Evolutionary conservation across 1,284 basidiomycete species (phyloP), one percentile per base, ranked within the genome.

Genomic region (Cystobasidium slooffiae): DNA sequence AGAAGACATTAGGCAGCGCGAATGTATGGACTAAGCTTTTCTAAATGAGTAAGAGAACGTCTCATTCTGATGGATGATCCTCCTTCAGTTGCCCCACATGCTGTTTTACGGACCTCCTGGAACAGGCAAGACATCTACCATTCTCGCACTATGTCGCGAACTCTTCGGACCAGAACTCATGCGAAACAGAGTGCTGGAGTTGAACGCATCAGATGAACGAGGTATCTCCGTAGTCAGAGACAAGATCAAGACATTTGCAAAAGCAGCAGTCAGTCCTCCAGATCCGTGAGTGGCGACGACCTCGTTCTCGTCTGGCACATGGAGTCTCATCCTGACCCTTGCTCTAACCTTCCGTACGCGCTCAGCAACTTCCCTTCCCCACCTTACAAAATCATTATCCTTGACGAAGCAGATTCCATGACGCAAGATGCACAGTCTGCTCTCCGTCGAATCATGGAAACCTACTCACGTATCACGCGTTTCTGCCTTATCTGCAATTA

Each of bases 401-500:
- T 99, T 20, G 97, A 99, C 81, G 97, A 99, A 84, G 97, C 97
- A 49, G 97, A 99, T 82, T 96, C 93, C 14, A 99, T 99, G 96
- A 99, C 96, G 7, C 97, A 99, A 83, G 96, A 99, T 81, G 96
- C 96, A 1, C 96, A 99, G 83, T 94, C 91, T 61, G 96, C 96
- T 0, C 85, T 99, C 55, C 87, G 96, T 63, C 88, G 97, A 24
- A 99, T 99, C 81, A 99, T 99, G 97, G 97, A 99, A 84, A 95
- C 90, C 47, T 95, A 99, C 81, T 94, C 93, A 7, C 88, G 91
- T 64, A 99, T 98, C 81, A 99, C 97, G 46, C 88, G 97, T 5
- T 99, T 99, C 84, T 99, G 97, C 84, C 86, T 99, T 22, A 93
- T 99, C 6, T 99, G 97, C 86, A 99, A 99, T 85, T 99, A 99